phyloP scores from a whole-genome alignment of 768 basidiomycete species.

The Saitozyma sp. region DNA sequence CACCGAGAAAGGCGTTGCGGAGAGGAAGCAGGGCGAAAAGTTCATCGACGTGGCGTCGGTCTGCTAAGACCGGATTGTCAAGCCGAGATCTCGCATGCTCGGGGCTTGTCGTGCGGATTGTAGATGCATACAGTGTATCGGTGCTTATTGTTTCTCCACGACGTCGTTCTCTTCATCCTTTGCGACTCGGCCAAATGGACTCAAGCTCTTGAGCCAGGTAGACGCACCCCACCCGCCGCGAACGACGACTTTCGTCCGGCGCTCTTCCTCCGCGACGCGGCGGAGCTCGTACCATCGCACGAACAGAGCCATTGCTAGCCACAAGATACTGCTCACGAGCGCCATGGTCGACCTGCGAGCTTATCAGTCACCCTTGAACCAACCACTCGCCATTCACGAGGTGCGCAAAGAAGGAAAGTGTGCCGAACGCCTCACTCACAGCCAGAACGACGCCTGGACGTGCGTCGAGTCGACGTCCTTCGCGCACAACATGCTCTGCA shows the following conservation, averaged over 20 bases:
- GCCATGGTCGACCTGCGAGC: not conserved
- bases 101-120: not conserved
- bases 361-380: not conserved
- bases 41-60: conserved; percentile 67
- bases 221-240: not conserved
- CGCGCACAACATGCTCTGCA: not conserved
- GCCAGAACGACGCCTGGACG: not conserved
- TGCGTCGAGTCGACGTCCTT: not conserved
- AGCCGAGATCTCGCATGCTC: not conserved
- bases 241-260: not conserved
- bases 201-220: not conserved
- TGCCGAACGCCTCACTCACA: not conserved
- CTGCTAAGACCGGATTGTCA: conserved; percentile 54
- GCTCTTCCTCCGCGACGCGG: not conserved
- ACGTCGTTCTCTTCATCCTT: not conserved
- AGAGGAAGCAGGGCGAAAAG: conserved; percentile 62
- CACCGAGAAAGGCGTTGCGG: conserved; percentile 90
- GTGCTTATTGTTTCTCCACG: too few relatives aligned
- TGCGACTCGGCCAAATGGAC: not conserved
- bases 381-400: not conserved
- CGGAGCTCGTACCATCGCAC: not conserved
- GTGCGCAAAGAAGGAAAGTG: not conserved
- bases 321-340: not conserved
- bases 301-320: not conserved
- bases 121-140: too few relatives aligned